Conservation (phyloP, 306 rosid genomes). For the Psophocarpus tetragonolobus region DNA sequence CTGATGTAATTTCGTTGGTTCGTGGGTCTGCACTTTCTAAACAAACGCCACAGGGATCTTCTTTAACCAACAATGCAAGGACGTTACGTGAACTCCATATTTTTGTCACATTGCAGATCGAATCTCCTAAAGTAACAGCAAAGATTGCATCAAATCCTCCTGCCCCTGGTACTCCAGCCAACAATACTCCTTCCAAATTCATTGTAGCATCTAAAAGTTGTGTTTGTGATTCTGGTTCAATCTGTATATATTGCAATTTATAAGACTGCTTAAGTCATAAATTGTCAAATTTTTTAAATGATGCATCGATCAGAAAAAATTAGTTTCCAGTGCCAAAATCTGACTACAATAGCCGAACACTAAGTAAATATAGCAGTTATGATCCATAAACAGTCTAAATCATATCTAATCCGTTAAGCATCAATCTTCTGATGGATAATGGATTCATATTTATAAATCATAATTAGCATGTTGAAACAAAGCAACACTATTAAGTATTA, state of each 20-base stretch:
- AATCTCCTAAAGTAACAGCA: conserved; percentile 78
- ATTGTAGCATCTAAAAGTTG: conserved; percentile 78
- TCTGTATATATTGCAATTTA: conserved; percentile 49
- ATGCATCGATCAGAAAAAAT: conserved; percentile 15
- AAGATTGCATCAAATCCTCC: conserved; percentile 98
- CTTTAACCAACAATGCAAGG: conserved; percentile 89
- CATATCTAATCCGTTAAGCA: background rate
- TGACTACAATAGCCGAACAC: background rate
- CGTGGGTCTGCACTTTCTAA: conserved; percentile 79
- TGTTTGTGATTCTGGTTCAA: conserved; percentile 93
- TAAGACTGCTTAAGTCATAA: conserved; percentile 1
- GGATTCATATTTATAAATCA: too few relatives aligned
- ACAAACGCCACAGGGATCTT: conserved; percentile 88
- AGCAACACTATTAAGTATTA: background rate
- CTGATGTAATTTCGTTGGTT: conserved; percentile 70
- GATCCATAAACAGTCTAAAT: background rate
- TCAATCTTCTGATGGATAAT: background rate
- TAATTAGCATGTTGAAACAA: background rate
- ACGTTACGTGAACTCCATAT: conserved; percentile 65
- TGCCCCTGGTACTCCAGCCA: conserved; percentile 99
- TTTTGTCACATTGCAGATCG: conserved; percentile 56
- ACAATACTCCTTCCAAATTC: conserved; percentile 90
- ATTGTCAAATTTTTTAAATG: background rate
- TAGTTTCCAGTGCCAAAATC: conserved; percentile 12
- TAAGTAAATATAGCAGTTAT: background rate